Evolutionary conservation across 176 grass and related monocot species (phyloP), one percentile per base, ranked within the genome.

Genomic region (Elymus sibiricus): DNA sequence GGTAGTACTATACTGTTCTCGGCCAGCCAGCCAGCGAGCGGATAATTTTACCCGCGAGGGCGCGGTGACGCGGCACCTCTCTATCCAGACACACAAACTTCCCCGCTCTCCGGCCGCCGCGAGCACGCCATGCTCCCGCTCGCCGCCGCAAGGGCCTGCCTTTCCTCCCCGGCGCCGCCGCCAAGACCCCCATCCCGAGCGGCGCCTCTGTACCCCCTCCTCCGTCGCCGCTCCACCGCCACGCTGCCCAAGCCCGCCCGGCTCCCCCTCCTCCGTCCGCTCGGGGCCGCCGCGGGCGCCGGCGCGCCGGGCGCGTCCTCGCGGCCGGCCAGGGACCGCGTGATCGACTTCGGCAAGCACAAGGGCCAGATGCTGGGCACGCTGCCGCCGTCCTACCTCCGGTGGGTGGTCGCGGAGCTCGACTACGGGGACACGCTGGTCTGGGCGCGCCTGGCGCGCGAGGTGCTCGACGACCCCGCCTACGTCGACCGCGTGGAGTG

Each of bases 301-400:
- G 71, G 71, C 2, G n/a, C 82, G 34, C 39, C 55, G 19, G 25
- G 28, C 7, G 22, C n/a, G 58, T 86, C 79, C 1, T 64, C 83
- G 16, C 58, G 82, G 5, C 90, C 81, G 11, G 88, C 90, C 9
- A 73, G 90, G 76, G 93, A 92, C 84, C 88, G 84, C 26, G 26
- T 65, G 26, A 80, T 92, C 21, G 83, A 91, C 65, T 95, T 95
- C 77, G 86, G 93, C 17, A 89, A 85, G 74, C n/a, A 87, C 86
- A 90, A 65, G 84, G 93, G 88, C 0, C 81, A 88, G 58, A 90
- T 90, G 90, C 77, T 95, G 8, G 93, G 93, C 65, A 92, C 86
- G 64, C 83, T 95, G 25, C 90, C 88, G 21, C 87, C 90, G 13
- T 76, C 80, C 21, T 92, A 95, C 90, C 90, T 95, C 1, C 88